phyloP scores from a whole-genome alignment of 177 flowering plant species.

The Vitis hybrid region DNA sequence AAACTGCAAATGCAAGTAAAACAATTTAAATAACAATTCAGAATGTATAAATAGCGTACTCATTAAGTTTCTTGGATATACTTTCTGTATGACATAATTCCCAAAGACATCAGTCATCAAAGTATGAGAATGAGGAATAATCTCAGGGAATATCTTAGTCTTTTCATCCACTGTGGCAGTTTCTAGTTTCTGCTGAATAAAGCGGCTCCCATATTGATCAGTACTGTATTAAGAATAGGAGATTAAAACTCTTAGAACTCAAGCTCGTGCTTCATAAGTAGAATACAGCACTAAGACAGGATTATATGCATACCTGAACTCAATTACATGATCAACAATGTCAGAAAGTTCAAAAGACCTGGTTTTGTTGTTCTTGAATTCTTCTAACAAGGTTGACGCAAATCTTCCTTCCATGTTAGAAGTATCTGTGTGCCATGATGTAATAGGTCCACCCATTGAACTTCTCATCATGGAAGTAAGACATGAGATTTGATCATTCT shows the following conservation, averaged over 20 bases:
- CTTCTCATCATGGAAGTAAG: constrained; percentile 44
- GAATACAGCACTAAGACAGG: constrained; percentile 8
- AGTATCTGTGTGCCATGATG: constrained; percentile 47
- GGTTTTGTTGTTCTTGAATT: constrained; percentile 74
- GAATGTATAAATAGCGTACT: background rate
- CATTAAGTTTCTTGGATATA: constrained; percentile 17
- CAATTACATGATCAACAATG: constrained; percentile 67
- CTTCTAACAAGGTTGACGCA: constrained; percentile 58
- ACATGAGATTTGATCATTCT: constrained; percentile 34
- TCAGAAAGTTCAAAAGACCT: constrained; percentile 71
- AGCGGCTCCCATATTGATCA: constrained; percentile 95
- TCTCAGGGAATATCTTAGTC: constrained; percentile 65
- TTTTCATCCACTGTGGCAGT: constrained; percentile 74
- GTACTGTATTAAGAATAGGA: constrained; percentile 40
- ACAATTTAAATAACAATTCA: background rate
- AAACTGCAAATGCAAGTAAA: constrained; percentile 54
- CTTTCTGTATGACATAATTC: constrained; percentile 95
- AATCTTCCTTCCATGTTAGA: constrained; percentile 40
- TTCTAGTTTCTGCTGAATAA: constrained; percentile 93
- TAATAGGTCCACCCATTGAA: constrained; percentile 37
- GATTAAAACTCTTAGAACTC: constrained; percentile 4
- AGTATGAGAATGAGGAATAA: constrained; percentile 69
- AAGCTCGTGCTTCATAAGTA: background rate
- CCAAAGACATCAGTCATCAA: constrained; percentile 98
- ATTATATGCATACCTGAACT: constrained; percentile 61